Conservation (phyloP, 305 asterid species). For the Andrographis paniculata region DNA sequence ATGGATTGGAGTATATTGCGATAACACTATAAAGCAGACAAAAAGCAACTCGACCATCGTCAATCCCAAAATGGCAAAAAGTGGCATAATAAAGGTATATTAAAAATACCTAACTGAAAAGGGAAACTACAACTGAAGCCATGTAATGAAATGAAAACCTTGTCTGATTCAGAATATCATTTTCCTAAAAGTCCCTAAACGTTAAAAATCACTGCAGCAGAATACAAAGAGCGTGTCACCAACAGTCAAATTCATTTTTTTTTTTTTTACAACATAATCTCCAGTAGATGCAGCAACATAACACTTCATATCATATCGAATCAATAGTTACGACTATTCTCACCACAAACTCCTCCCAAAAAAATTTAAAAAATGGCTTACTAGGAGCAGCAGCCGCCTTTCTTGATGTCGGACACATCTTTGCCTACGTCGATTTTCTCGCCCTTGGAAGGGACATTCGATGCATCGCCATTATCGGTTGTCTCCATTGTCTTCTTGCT, state of each 20-base stretch:
- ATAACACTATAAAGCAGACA: too few species aligned
- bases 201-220: not conserved
- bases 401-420: constrained; percentile 35
- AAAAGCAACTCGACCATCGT: too few species aligned
- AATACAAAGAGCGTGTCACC: constrained; percentile 15
- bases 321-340: not conserved
- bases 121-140: too few species aligned
- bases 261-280: constrained; percentile 16
- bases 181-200: too few species aligned
- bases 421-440: constrained; percentile 38
- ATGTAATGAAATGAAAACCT: too few species aligned
- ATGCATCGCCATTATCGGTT: constrained; percentile 36
- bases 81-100: too few species aligned
- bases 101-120: too few species aligned
- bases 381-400: constrained; percentile 33
- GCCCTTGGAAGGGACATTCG: constrained; percentile 39
- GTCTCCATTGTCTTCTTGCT: constrained; percentile 47
- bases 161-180: too few species aligned
- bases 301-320: constrained; percentile 7
- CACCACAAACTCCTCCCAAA: not conserved
- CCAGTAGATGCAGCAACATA: constrained; percentile 7
- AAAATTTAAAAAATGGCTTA: not conserved
- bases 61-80: too few species aligned
- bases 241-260: not conserved
- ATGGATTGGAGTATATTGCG: too few species aligned